Conservation (phyloP, 2,329 filamentous ascomycete genomes). For the Exophiala aquamarina region DNA sequence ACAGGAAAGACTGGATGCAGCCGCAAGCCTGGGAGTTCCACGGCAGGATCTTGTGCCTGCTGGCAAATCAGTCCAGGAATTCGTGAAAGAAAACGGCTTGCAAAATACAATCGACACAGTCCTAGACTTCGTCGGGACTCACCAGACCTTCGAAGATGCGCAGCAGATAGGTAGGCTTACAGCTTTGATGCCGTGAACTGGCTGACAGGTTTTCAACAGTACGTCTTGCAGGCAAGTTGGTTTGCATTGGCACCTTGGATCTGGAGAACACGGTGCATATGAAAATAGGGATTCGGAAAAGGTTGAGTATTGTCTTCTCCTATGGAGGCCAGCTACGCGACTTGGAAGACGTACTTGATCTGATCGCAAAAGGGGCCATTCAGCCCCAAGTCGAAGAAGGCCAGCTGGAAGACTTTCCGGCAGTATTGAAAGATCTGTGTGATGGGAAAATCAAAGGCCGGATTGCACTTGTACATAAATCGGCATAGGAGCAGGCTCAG, state of each 20-base stretch:
- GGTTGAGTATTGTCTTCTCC: conserved; percentile 43
- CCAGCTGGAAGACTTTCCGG: conserved; percentile 35
- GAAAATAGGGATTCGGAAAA: conserved; percentile 46
- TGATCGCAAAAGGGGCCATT: conserved; percentile 37
- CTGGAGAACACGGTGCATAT: conserved; percentile 43
- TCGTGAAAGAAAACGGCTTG: conserved; percentile 30
- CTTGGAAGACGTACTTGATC: conserved; percentile 26
- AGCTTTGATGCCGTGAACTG: not conserved
- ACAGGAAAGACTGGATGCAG: conserved; percentile 32
- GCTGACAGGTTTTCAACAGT: conserved; percentile 26
- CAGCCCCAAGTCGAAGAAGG: conserved; percentile 37
- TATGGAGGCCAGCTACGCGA: conserved; percentile 45
- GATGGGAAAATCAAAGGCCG: conserved; percentile 36
- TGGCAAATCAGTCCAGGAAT: conserved; percentile 32
- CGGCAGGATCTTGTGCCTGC: conserved; percentile 33
- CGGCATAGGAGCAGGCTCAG: too few relatives aligned
- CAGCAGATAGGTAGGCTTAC: conserved; percentile 19
- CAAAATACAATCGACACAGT: conserved; percentile 31
- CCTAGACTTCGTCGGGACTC: conserved; percentile 37
- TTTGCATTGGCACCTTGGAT: conserved; percentile 43
- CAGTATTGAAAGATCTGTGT: conserved; percentile 35
- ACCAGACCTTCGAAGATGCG: conserved; percentile 41
- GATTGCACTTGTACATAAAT: conserved; percentile 6
- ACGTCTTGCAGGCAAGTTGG: conserved; percentile 32
- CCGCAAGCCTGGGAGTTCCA: conserved; percentile 34